phyloP scores from a whole-genome alignment of 441 rosid genomes.

The Jatropha podagrica region DNA sequence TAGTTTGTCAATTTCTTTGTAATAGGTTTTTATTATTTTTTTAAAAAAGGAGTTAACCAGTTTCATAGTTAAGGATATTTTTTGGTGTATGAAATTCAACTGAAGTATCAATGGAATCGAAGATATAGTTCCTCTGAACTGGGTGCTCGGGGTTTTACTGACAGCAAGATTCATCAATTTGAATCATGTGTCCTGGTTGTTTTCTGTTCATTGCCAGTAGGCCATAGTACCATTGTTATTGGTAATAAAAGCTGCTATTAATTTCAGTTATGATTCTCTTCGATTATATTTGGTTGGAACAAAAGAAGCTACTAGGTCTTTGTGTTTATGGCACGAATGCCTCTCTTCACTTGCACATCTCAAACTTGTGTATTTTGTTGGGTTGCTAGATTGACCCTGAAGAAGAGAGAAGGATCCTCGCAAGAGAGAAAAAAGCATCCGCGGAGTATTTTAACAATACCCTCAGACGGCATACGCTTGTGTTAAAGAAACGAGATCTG shows the following conservation, averaged over 20 bases:
- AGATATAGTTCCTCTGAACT: not conserved
- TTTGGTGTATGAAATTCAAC: slow-evolving; percentile 1
- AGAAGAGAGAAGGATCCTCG: slow-evolving; percentile 79
- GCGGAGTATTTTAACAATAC: slow-evolving; percentile 64
- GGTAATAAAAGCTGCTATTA: not conserved
- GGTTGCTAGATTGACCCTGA: slow-evolving; percentile 74
- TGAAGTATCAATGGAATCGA: not conserved
- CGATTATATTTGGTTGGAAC: not conserved
- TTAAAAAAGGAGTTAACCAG: not conserved
- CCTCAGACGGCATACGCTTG: slow-evolving; percentile 75
- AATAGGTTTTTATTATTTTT: not conserved
- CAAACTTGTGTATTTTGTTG: slow-evolving; percentile 4
- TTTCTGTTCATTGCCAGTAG: not conserved
- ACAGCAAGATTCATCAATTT: not conserved
- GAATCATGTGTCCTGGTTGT: not conserved
- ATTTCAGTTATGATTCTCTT: not conserved
- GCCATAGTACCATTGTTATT: not conserved
- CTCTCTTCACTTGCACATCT: not conserved
- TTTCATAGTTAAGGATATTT: not conserved
- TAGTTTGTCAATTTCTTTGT: not conserved
- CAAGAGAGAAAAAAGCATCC: slow-evolving; percentile 85
- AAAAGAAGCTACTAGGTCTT: not conserved
- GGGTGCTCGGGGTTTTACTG: not conserved
- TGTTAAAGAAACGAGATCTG: slow-evolving; percentile 83
- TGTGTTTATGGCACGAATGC: not conserved